Conservation (phyloP, 768 basidiomycete genomes). For the Pleurotus giganteus region DNA sequence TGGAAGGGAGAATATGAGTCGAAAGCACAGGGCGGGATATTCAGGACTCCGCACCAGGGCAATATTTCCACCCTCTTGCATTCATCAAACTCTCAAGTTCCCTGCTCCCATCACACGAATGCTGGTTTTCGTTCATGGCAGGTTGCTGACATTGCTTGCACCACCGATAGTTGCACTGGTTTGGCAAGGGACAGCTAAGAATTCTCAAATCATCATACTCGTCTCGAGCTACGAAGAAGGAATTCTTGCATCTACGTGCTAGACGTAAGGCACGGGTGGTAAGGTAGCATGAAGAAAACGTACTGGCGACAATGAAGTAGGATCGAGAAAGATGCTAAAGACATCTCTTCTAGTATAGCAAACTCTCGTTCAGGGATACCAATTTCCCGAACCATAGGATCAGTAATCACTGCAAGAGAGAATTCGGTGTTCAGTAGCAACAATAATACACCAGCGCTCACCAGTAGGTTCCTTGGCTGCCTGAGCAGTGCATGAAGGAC, state of each 20-base stretch:
- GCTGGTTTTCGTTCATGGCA: conserved; percentile 29
- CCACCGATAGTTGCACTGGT: conserved; percentile 44
- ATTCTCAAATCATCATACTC: conserved; percentile 34
- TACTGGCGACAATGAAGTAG: conserved; percentile 46
- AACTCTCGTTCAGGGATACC: conserved; percentile 42
- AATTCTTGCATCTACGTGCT: conserved; percentile 42
- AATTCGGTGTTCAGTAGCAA: too few species aligned
- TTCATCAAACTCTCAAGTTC: conserved; percentile 47
- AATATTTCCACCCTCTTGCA: conserved; percentile 48
- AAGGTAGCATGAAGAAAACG: conserved; percentile 15
- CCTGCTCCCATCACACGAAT: conserved; percentile 51
- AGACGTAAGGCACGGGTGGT: too few species aligned
- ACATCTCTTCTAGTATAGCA: conserved; percentile 40
- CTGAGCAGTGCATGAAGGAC: conserved; percentile 42
- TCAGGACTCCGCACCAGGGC: conserved; percentile 45
- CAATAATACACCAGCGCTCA: not conserved
- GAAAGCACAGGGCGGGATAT: too few species aligned
- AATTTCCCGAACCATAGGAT: conserved; percentile 35
- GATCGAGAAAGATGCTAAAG: conserved; percentile 40
- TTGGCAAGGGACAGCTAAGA: conserved; percentile 40
- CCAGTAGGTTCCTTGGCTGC: conserved; percentile 27
- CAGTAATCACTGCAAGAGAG: conserved; percentile 34
- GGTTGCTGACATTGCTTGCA: conserved; percentile 49
- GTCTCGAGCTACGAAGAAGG: conserved; percentile 40
- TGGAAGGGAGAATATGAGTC: not conserved